Evolutionary conservation across 2,329 filamentous ascomycete genomes (phyloP).

Genomic region (Epichloe uncinata): DNA sequence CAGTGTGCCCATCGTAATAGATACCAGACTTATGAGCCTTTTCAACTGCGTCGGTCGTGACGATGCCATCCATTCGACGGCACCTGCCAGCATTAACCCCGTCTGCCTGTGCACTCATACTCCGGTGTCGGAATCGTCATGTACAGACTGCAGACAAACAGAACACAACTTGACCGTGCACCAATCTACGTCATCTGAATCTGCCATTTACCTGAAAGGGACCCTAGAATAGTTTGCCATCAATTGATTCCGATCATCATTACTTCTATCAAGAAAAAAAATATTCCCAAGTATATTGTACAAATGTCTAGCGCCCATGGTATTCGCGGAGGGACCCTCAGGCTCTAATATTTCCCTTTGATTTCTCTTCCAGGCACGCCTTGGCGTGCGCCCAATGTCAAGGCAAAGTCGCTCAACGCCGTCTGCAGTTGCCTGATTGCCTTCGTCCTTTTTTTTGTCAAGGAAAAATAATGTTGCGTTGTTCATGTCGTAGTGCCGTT

Average conservation of each 20-base stretch:
- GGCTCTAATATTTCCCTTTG: slow-evolving; percentile 5
- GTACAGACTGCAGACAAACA: too few species aligned
- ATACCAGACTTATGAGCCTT: too few species aligned
- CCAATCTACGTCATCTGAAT: not conserved
- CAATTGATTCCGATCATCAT: slow-evolving; percentile 5
- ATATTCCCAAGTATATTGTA: slow-evolving; percentile 12
- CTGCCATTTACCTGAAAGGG: too few species aligned
- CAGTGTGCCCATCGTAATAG: too few species aligned
- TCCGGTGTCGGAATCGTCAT: not conserved
- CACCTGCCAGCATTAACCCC: too few species aligned
- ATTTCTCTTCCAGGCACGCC: not conserved
- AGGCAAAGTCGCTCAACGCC: not conserved
- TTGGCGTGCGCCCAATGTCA: not conserved
- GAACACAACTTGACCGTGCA: too few species aligned
- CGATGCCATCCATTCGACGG: too few species aligned
- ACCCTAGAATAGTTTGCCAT: not conserved
- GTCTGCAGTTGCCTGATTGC: not conserved
- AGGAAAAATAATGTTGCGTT: not conserved
- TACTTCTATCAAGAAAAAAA: slow-evolving; percentile 5
- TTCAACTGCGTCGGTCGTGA: too few species aligned
- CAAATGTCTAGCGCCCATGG: slow-evolving; percentile 11
- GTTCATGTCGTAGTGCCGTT: not conserved
- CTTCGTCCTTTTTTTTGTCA: not conserved
- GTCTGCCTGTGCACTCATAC: not conserved
- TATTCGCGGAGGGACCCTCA: slow-evolving; percentile 9